phyloP scores from a whole-genome alignment of 768 basidiomycete species.

The Rhodotorula toruloides region DNA sequence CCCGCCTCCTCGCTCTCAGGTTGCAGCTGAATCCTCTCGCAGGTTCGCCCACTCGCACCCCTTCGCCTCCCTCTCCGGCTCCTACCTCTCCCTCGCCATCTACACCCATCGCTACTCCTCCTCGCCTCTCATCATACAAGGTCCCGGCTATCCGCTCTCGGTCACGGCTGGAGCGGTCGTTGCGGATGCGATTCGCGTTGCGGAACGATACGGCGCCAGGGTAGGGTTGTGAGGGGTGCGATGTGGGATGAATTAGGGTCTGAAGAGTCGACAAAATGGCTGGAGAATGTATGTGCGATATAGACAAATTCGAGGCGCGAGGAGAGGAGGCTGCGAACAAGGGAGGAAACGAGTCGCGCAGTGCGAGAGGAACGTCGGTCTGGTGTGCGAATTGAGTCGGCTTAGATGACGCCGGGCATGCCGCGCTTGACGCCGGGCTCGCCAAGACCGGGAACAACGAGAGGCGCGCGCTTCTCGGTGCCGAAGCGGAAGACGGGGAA shows the following conservation, averaged over 20 bases:
- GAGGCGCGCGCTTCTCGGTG: background rate
- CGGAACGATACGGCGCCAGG: conserved; percentile 42
- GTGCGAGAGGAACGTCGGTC: no score
- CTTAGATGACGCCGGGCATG: conserved; percentile 1
- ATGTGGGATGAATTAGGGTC: no score
- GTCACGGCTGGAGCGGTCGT: conserved; percentile 98
- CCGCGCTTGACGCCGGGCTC: conserved; percentile 1
- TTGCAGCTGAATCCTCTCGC: background rate
- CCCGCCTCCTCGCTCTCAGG: no score
- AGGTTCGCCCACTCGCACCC: conserved; percentile 86
- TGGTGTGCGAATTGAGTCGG: background rate
- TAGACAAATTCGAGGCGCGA: no score
- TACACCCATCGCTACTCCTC: conserved; percentile 83
- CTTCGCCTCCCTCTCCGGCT: conserved; percentile 90
- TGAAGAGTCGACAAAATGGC: no score
- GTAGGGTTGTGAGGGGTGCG: background rate
- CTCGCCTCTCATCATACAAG: conserved; percentile 85
- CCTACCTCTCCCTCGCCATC: conserved; percentile 97
- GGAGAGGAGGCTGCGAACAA: no score
- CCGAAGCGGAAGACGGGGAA: background rate
- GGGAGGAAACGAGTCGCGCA: no score
- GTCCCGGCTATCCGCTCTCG: conserved; percentile 88
- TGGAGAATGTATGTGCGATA: no score
- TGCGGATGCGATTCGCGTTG: conserved; percentile 63
- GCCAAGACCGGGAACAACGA: background rate